Conservation (phyloP, 2,329 filamentous ascomycete genomes). For the Lasiodiplodia sp. region DNA sequence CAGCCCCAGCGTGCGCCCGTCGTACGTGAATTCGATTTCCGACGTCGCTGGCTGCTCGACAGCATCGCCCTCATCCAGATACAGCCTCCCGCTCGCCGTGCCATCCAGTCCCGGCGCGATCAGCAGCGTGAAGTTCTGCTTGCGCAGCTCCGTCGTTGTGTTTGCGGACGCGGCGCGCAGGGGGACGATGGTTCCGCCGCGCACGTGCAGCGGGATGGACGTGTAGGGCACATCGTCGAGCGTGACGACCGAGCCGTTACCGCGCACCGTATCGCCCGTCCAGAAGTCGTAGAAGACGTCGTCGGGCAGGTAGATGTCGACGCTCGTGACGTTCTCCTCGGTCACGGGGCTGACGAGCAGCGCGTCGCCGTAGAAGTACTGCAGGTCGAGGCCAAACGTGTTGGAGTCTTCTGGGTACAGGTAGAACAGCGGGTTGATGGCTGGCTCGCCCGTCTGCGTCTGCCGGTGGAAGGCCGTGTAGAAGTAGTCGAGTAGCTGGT, state of each 20-base stretch:
- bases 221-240: slow-evolving; percentile 56
- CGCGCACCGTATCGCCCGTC: slow-evolving; percentile 57
- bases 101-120: slow-evolving; percentile 71
- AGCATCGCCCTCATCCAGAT: slow-evolving; percentile 79
- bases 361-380: slow-evolving; percentile 67
- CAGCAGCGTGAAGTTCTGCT: slow-evolving; percentile 73
- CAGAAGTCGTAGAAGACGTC: slow-evolving; percentile 69
- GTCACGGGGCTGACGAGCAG: slow-evolving; percentile 65
- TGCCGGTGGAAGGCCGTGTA: slow-evolving; percentile 75
- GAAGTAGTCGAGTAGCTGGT: slow-evolving; percentile 79
- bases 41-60: slow-evolving; percentile 66
- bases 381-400: slow-evolving; percentile 60
- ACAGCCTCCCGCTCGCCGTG: slow-evolving; percentile 71
- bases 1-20: slow-evolving; percentile 58
- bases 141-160: slow-evolving; percentile 69
- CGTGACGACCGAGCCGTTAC: slow-evolving; percentile 54
- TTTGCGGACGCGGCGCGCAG: slow-evolving; percentile 63
- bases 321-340: slow-evolving; percentile 59
- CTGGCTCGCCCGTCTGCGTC: slow-evolving; percentile 67
- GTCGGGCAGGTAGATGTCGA: slow-evolving; percentile 64
- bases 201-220: slow-evolving; percentile 71
- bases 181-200: slow-evolving; percentile 71
- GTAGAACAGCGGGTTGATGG: slow-evolving; percentile 76
- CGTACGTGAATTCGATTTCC: slow-evolving; percentile 67
- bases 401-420: slow-evolving; percentile 67